phyloP scores from a whole-genome alignment of 768 basidiomycete species.

The Grammothele lineata region DNA sequence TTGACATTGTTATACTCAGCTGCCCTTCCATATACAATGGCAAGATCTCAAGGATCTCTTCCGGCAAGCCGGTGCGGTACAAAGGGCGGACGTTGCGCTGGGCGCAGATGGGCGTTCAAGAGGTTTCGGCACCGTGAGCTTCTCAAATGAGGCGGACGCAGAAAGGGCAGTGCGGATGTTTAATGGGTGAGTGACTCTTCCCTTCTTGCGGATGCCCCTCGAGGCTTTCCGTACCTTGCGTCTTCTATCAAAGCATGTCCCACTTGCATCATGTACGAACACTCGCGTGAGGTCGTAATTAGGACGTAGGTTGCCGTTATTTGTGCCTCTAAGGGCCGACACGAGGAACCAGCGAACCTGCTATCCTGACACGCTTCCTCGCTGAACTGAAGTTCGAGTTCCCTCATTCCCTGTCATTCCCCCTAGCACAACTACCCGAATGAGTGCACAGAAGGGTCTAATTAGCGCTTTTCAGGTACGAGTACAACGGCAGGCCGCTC shows the following conservation, averaged over 20 bases:
- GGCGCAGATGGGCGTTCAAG: constrained; percentile 81
- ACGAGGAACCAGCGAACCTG: no score
- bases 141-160: constrained; percentile 79
- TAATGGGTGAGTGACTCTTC: constrained; percentile 66
- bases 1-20: constrained; percentile 44
- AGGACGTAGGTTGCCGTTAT: no score
- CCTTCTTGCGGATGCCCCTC: not conserved
- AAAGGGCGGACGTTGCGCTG: constrained; percentile 87
- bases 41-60: constrained; percentile 97
- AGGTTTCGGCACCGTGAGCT: constrained; percentile 91
- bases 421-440: no score
- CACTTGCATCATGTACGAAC: no score
- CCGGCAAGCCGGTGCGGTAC: constrained; percentile 82
- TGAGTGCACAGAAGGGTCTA: no score
- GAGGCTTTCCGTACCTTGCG: not conserved
- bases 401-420: no score
- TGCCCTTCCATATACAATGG: constrained; percentile 95
- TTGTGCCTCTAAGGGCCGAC: no score
- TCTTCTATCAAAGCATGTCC: no score
- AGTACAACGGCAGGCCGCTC: constrained; percentile 80
- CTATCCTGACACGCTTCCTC: no score
- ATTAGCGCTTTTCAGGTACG: constrained; percentile 60
- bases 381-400: no score
- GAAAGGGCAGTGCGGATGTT: constrained; percentile 83
- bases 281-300: no score